Conservation (phyloP, 2,329 filamentous ascomycete genomes). For the Aureobasidium sp. region DNA sequence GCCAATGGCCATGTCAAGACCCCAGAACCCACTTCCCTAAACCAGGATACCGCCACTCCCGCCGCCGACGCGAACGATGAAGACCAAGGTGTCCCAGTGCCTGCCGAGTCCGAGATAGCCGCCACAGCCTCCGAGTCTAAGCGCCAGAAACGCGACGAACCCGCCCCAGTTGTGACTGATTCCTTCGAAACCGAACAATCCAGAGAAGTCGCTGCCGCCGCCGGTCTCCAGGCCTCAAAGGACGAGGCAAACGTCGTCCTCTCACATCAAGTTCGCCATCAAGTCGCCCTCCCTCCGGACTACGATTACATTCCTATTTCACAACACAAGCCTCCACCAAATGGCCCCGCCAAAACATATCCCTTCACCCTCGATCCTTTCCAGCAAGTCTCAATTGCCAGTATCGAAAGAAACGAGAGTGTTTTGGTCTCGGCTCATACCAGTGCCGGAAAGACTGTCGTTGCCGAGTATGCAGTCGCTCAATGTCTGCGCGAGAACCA, state of each 20-base stretch:
- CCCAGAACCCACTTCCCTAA: conserved; percentile 20
- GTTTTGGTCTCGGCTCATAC: conserved; percentile 96
- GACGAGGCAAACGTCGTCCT: conserved; percentile 69
- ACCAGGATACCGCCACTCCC: background rate
- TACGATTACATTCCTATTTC: conserved; percentile 85
- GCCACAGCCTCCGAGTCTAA: conserved; percentile 50
- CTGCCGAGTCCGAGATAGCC: conserved; percentile 19
- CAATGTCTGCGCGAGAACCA: conserved; percentile 97
- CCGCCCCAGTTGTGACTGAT: conserved; percentile 80
- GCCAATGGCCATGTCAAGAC: conserved; percentile 71
- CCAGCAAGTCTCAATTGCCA: conserved; percentile 88
- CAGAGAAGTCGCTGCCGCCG: conserved; percentile 75
- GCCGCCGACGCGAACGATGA: background rate
- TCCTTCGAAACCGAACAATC: conserved; percentile 93
- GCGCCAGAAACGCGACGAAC: conserved; percentile 59
- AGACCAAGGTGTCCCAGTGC: background rate
- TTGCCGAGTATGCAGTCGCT: conserved; percentile 96
- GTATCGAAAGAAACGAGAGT: conserved; percentile 93
- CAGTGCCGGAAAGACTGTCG: conserved; percentile 94
- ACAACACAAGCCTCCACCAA: conserved; percentile 81
- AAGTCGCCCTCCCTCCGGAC: conserved; percentile 88
- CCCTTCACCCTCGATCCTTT: conserved; percentile 94
- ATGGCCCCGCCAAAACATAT: conserved; percentile 70
- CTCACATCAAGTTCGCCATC: conserved; percentile 96
- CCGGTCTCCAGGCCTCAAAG: conserved; percentile 57